phyloP scores from a whole-genome alignment of 139 green algal genomes.

The Haematococcus lacustris region DNA sequence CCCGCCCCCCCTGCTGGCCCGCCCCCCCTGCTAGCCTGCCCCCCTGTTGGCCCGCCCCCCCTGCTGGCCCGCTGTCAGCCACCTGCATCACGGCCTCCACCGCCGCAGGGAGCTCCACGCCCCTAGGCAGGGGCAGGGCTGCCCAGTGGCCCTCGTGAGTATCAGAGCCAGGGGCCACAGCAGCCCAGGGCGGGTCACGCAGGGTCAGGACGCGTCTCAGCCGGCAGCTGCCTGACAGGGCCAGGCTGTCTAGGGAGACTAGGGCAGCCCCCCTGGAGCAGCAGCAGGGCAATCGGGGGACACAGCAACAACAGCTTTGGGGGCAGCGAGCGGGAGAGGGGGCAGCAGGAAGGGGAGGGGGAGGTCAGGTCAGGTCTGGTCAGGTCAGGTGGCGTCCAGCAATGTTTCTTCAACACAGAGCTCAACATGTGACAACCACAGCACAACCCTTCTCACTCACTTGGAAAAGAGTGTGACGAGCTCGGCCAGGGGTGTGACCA shows the following conservation, averaged over 20 bases:
- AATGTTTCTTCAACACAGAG: neutral
- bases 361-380: no score
- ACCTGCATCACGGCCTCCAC: conserved; percentile 14
- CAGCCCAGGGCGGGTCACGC: conserved; percentile 10
- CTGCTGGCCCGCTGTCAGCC: no score
- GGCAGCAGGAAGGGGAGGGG: no score
- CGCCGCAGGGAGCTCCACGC: conserved; percentile 21
- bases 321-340: no score
- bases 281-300: neutral
- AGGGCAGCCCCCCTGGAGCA: conserved; percentile 5
- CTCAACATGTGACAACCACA: neutral
- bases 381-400: neutral
- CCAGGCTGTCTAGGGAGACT: conserved; percentile 14
- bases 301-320: no score
- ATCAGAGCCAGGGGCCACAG: neutral
- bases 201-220: conserved; percentile 24
- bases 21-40: no score
- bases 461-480: conserved; percentile 12
- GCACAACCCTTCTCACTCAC: neutral
- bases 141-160: neutral
- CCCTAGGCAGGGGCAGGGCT: conserved; percentile 1
- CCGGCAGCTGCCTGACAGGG: conserved; percentile 12
- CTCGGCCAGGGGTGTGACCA: conserved; percentile 17
- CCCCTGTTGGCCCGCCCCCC: no score
- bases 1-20: no score